A percentile compares a stretch with the other conserved stretches of the same genome.
phyloP scores from a whole-genome alignment of 2,329 filamentous ascomycete genomes.

The Geoglossum cookeanum region DNA sequence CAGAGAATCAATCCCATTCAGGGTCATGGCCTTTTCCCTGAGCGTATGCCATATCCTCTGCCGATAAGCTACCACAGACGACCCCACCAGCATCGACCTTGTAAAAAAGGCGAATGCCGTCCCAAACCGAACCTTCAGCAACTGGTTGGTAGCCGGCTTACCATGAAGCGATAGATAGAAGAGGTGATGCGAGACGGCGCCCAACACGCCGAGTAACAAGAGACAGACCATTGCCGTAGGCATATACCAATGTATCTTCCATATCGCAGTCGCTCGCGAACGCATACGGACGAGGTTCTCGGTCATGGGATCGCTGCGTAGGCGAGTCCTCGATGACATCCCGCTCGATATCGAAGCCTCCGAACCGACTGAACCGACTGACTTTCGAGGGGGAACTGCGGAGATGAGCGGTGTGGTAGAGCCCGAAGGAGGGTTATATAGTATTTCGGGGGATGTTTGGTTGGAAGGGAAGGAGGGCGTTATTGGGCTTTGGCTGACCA shows the following conservation, averaged over 20 bases:
- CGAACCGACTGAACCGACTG: neutral
- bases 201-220: slow-evolving; percentile 16
- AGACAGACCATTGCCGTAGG: slow-evolving; percentile 15
- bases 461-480: neutral
- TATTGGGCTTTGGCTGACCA: neutral
- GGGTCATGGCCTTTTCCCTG: slow-evolving; percentile 19
- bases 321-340: neutral
- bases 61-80: slow-evolving; percentile 18
- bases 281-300: slow-evolving; percentile 17
- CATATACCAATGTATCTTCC: slow-evolving; percentile 19
- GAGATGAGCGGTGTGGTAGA: neutral
- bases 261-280: slow-evolving; percentile 18
- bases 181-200: slow-evolving; percentile 19
- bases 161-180: slow-evolving; percentile 18
- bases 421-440: neutral
- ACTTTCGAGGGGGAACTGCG: neutral
- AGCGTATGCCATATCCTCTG: slow-evolving; percentile 22
- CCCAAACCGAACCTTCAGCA: slow-evolving; percentile 19
- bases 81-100: slow-evolving; percentile 19
- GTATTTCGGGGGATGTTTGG: neutral
- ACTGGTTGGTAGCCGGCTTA: slow-evolving; percentile 15
- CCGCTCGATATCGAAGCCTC: neutral
- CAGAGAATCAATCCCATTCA: slow-evolving; percentile 20
- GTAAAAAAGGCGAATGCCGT: slow-evolving; percentile 21
- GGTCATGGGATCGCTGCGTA: slow-evolving; percentile 14